Evolutionary conservation across 169 alveolate species (phyloP).

Genomic region (Perkinsus chesapeaki): DNA sequence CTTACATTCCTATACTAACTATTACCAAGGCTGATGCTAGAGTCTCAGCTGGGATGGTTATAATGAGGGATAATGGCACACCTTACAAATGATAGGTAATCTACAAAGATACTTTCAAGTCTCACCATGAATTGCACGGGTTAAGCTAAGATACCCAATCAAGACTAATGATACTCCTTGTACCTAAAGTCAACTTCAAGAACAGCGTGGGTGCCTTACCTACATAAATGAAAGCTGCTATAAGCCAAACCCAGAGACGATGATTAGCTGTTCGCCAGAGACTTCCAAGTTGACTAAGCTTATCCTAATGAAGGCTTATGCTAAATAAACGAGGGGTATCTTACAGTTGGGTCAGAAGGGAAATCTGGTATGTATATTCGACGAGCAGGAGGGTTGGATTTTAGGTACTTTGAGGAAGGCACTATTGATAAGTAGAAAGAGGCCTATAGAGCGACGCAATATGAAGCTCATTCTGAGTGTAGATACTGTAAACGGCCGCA

Average conservation of each 20-base stretch:
- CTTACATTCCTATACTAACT: too few relatives aligned
- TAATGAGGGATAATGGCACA: too few relatives aligned
- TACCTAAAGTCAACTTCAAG: too few relatives aligned
- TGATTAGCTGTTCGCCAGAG: neutral
- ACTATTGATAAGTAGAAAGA: neutral
- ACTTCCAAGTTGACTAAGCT: neutral
- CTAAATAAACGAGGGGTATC: neutral
- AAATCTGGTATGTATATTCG: neutral
- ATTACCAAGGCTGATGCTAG: too few relatives aligned
- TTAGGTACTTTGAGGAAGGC: neutral
- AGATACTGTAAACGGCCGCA: too few relatives aligned
- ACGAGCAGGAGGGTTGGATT: neutral
- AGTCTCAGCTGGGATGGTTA: too few relatives aligned
- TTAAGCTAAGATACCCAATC: neutral
- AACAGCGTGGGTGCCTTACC: too few relatives aligned
- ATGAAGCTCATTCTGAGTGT: too few relatives aligned
- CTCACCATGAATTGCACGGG: neutral
- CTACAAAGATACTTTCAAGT: too few relatives aligned
- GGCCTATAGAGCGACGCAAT: too few relatives aligned
- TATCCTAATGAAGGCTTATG: neutral
- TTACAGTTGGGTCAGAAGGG: neutral
- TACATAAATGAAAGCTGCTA: neutral
- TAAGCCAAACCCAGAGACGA: neutral
- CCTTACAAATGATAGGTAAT: too few relatives aligned
- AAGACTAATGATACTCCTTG: too few relatives aligned